These are phyloP conservation scores for Deinandra increscens DNA, from an alignment of 129 eudicot genomes.

Conservation along the genomic window DNA sequence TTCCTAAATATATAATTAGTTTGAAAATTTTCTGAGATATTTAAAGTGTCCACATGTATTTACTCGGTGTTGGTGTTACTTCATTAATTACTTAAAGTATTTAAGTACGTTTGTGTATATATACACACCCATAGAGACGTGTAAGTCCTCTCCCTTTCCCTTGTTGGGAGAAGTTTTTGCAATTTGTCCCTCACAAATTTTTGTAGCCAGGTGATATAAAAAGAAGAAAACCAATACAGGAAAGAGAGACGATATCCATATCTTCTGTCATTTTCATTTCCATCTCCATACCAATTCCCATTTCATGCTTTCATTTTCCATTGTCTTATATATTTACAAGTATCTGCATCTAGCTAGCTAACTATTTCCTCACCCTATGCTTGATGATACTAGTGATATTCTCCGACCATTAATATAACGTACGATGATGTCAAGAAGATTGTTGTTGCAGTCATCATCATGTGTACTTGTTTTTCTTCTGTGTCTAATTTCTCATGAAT, in stretches of 20 bases:
- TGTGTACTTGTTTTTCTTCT: conserved; percentile 37
- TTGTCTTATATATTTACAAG: too few relatives aligned
- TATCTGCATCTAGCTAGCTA: too few relatives aligned
- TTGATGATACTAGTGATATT: conserved; percentile 18
- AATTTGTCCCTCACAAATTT: conserved; percentile 29
- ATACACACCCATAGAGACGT: background rate
- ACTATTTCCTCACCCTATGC: conserved; percentile 23
- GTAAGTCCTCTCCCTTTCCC: background rate
- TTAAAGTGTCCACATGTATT: too few relatives aligned
- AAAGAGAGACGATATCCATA: conserved; percentile 38
- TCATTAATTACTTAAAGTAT: too few relatives aligned
- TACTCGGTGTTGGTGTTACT: too few relatives aligned
- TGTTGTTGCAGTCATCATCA: conserved; percentile 39
- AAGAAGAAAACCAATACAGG: conserved; percentile 22
- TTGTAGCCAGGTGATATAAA: conserved; percentile 18
- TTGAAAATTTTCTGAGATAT: too few relatives aligned
- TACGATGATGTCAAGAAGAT: conserved; percentile 39
- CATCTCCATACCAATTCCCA: too few relatives aligned
- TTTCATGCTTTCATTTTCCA: conserved; percentile 38
- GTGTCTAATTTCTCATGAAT: conserved; percentile 37
- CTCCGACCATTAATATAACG: background rate
- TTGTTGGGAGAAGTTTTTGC: conserved; percentile 34
- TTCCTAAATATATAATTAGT: too few relatives aligned
- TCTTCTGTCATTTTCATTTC: conserved; percentile 24
- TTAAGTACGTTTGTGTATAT: background rate